phyloP scores from a whole-genome alignment of 495 filamentous ascomycete species.

The Penicillium verhagenii region DNA sequence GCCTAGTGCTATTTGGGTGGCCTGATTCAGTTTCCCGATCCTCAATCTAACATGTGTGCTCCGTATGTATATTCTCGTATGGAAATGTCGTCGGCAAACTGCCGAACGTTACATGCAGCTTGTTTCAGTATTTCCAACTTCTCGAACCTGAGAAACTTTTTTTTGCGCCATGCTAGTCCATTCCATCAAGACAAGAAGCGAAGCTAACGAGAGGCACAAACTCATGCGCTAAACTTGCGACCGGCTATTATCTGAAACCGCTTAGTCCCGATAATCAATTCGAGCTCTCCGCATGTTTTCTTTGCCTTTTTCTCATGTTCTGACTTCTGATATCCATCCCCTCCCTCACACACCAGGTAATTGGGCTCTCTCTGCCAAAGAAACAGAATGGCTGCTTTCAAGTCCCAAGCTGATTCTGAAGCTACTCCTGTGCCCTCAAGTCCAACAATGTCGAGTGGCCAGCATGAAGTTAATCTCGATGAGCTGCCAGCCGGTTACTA shows the following conservation, averaged over 20 bases:
- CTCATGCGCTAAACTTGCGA: neutral
- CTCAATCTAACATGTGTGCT: neutral
- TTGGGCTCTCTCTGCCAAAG: neutral
- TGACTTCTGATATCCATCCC: neutral
- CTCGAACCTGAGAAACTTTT: neutral
- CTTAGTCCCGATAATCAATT: neutral
- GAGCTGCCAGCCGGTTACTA: neutral
- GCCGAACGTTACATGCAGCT: neutral
- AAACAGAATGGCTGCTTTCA: neutral
- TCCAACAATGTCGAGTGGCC: neutral
- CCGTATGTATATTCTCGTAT: too few species aligned
- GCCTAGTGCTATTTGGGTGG: neutral
- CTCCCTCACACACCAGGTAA: neutral
- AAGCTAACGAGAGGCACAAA: neutral
- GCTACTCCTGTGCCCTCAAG: neutral
- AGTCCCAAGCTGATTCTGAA: neutral
- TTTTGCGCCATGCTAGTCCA: neutral
- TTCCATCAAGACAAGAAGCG: neutral
- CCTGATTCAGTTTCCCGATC: neutral
- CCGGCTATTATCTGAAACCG: neutral
- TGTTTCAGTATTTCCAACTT: neutral
- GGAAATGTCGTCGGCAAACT: neutral
- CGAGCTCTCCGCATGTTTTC: neutral
- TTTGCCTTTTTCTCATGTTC: neutral
- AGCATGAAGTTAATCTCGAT: neutral